A percentile compares a stretch with the other conserved stretches of the same genome.
Evolutionary conservation across 2,329 filamentous ascomycete genomes (phyloP).

Genomic region (Venturia oleaginea): DNA sequence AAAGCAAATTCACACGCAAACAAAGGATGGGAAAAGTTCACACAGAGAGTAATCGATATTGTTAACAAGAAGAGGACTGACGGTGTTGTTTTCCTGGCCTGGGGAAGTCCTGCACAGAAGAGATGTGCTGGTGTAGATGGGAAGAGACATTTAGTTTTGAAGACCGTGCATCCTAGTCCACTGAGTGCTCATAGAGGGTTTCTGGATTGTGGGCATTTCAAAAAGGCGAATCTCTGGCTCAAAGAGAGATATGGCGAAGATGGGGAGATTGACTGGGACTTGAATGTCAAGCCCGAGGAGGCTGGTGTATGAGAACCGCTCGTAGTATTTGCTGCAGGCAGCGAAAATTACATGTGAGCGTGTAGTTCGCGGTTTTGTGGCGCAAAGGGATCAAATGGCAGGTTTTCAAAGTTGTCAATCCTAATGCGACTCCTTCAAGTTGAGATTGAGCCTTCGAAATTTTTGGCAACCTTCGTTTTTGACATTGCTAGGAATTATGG

Average conservation of each 20-base stretch:
- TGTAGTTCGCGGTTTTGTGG: neutral
- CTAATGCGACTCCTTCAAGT: too few relatives aligned
- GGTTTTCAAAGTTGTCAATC: too few relatives aligned
- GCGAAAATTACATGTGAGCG: neutral
- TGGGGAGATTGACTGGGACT: conserved; percentile 76
- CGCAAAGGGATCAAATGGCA: neutral
- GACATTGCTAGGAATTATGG: too few relatives aligned
- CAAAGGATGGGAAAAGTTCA: conserved; percentile 88
- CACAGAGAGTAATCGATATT: conserved; percentile 81
- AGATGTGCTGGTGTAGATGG: conserved; percentile 65
- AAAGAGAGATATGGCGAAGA: conserved; percentile 66
- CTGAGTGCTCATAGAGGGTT: conserved; percentile 76
- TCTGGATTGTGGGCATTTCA: conserved; percentile 72
- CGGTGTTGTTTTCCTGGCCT: conserved; percentile 91
- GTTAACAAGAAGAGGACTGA: conserved; percentile 66
- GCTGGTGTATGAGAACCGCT: neutral
- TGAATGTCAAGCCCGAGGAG: conserved; percentile 29
- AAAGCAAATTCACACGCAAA: conserved; percentile 78
- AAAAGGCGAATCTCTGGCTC: conserved; percentile 78
- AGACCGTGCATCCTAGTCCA: conserved; percentile 88
- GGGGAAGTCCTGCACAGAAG: conserved; percentile 79
- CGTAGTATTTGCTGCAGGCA: neutral
- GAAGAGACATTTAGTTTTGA: conserved; percentile 70
- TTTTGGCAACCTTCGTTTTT: too few relatives aligned
- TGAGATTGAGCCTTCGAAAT: too few relatives aligned